Conservation (phyloP, 805 yeast species). For the Wickerhamomyces ciferrii region DNA sequence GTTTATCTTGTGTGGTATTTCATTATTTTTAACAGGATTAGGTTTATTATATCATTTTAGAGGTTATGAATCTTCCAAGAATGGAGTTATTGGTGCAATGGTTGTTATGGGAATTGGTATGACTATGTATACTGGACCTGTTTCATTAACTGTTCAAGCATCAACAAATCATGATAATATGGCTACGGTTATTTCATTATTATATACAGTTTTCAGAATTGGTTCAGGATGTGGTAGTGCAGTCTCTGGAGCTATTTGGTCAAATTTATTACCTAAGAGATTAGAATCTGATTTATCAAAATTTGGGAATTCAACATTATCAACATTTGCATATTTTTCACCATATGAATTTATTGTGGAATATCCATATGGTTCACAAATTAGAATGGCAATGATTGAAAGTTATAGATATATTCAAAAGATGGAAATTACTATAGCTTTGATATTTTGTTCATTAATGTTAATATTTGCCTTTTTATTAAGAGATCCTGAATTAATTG, state of each 20-base stretch:
- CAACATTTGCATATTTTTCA: too few species aligned
- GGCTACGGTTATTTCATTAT: conserved; percentile 59
- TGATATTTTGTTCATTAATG: conserved; percentile 46
- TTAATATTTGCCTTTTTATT: conserved; percentile 40
- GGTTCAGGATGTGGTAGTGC: conserved; percentile 61
- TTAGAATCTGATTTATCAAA: conserved; percentile 30
- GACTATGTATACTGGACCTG: conserved; percentile 62
- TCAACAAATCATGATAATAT: conserved; percentile 60
- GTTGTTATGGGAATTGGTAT: conserved; percentile 66
- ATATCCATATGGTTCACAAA: conserved; percentile 60
- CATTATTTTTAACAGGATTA: conserved; percentile 53
- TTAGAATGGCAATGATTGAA: conserved; percentile 48
- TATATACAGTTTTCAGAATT: conserved; percentile 50
- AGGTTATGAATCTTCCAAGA: conserved; percentile 41
- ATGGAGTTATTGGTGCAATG: conserved; percentile 61
- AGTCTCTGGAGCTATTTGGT: conserved; percentile 70
- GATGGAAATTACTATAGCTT: conserved; percentile 48
- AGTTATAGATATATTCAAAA: conserved; percentile 59
- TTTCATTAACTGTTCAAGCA: conserved; percentile 59
- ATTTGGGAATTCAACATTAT: too few species aligned
- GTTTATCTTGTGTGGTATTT: conserved; percentile 52
- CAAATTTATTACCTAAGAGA: conserved; percentile 44
- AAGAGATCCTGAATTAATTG: conserved; percentile 43
- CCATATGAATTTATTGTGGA: too few species aligned
- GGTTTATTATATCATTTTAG: conserved; percentile 57